Evolutionary conservation across 345 rosid genomes (phyloP).

Genomic region (Angophora floribunda): DNA sequence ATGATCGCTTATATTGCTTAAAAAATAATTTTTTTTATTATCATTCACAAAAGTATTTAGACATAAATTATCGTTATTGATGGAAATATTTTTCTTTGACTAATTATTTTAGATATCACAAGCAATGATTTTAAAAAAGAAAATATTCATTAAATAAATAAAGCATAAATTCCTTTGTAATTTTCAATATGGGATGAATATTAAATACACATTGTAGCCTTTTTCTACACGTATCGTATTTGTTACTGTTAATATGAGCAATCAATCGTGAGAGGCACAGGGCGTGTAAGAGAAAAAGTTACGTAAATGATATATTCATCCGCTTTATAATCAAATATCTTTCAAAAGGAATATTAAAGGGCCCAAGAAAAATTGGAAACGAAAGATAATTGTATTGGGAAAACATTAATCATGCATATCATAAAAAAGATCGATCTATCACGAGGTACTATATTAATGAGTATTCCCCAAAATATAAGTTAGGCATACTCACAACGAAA

Average conservation of each 20-base stretch:
- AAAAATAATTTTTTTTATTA: fast-evolving
- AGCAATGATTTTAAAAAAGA: too few species aligned
- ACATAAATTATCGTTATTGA: too few species aligned
- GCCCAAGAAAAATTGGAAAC: neutral
- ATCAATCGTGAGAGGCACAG: neutral
- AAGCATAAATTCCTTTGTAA: neutral
- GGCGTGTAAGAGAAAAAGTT: neutral
- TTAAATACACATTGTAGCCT: neutral
- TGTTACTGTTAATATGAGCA: neutral
- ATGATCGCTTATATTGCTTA: too few species aligned
- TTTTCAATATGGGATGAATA: neutral
- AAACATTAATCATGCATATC: neutral
- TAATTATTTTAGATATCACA: too few species aligned
- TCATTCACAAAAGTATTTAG: neutral
- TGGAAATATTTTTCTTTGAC: too few species aligned
- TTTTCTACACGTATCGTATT: neutral
- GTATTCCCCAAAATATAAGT: neutral
- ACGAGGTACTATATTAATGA: fast-evolving
- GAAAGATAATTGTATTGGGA: neutral
- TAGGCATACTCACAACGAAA: neutral
- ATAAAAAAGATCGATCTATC: neutral
- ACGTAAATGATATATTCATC: neutral
- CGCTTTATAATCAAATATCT: neutral
- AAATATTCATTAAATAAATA: too few species aligned
- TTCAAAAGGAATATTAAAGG: neutral